Evolutionary conservation across 306 rosid genomes (phyloP), one percentile per base, ranked within the genome.

Genomic region (Urtica urens): DNA sequence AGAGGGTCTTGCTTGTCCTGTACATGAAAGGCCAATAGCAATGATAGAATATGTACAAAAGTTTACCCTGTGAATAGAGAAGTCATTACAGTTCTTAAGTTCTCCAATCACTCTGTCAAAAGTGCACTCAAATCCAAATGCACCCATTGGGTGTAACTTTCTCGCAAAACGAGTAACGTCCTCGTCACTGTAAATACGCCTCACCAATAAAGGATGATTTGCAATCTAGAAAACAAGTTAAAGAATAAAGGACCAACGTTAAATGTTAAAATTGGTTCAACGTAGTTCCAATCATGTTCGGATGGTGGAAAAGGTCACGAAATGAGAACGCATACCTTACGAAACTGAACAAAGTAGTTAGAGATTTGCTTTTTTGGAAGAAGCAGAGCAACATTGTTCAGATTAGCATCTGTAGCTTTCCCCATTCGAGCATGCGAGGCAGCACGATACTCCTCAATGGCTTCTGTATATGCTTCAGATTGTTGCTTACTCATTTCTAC

Each of bases 301-400:
- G 55, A 51, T 27, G 45, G 19, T 6, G 25, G 22, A 24, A 43
- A 31, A 23, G 53, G 33, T 28, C 34, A 29, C 59, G 46, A 23
- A 39, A 58, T 29, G 35, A 46, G 51, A 60, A n/a, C n/a, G n/a
- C n/a, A n/a, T n/a, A 90, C 97, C 97, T 90, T 90, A 59, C 92
- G 95, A 23, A 90, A 90, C 73, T 90, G 97, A 69, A 90, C 90
- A 69, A 90, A 90, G 60, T 90, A 84, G 67, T 84, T 90, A 63
- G 87, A 84, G 53, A 90, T 81, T 55, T 90, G 97, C 34, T 93
- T 78, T 31, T 74, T 73, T 18, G 95, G 95, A 69, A 90, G 65
- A 62, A 66, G 65, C 59, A 58, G 60, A 55, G 68, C 47, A 40
- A 64, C 49, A 60, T 30, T 64, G 51, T 63, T 68, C 2, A 71